A percentile compares a stretch with the other conserved stretches of the same genome.
Evolutionary conservation across 75 land plant species (phyloP).

Genomic region (Sequoiadendron giganteum): DNA sequence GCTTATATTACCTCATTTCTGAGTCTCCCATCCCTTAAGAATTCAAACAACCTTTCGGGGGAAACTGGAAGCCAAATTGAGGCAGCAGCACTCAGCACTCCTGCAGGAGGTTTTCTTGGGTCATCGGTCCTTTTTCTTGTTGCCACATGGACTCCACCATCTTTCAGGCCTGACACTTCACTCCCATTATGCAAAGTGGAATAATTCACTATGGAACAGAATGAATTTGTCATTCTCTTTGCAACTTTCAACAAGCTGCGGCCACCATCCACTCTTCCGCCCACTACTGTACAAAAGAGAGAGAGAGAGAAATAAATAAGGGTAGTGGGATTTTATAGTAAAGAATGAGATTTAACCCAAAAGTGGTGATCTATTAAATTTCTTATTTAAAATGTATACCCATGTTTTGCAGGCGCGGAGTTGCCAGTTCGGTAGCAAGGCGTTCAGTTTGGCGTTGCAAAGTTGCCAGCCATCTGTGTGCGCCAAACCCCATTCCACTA

Average conservation of each 20-base stretch:
- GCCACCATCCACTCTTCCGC: slow-evolving; percentile 24
- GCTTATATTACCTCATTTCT: slow-evolving; percentile 22
- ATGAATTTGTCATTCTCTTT: slow-evolving; percentile 70
- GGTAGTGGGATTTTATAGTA: no score
- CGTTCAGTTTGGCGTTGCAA: slow-evolving; percentile 31
- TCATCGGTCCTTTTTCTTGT: slow-evolving; percentile 25
- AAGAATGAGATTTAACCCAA: no score
- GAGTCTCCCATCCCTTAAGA: slow-evolving; percentile 26
- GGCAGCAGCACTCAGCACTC: slow-evolving; percentile 36
- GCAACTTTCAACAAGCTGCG: slow-evolving; percentile 88
- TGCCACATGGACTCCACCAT: slow-evolving; percentile 47
- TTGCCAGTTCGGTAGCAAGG: slow-evolving; percentile 14
- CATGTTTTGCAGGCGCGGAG: background rate
- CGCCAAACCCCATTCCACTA: slow-evolving; percentile 28
- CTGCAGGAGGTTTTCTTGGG: slow-evolving; percentile 26
- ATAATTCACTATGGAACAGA: slow-evolving; percentile 76
- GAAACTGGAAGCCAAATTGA: slow-evolving; percentile 32
- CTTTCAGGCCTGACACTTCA: slow-evolving; percentile 48
- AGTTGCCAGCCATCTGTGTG: slow-evolving; percentile 20
- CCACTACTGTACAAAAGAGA: background rate
- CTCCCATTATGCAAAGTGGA: slow-evolving; percentile 72
- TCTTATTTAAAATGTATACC: slow-evolving; percentile 21
- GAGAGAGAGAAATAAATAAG: background rate
- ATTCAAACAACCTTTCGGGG: slow-evolving; percentile 25
- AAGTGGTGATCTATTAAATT: background rate